Base-by-base conservation (phyloP, 2,329 filamentous ascomycete species). In the Colletotrichum sp. region DNA sequence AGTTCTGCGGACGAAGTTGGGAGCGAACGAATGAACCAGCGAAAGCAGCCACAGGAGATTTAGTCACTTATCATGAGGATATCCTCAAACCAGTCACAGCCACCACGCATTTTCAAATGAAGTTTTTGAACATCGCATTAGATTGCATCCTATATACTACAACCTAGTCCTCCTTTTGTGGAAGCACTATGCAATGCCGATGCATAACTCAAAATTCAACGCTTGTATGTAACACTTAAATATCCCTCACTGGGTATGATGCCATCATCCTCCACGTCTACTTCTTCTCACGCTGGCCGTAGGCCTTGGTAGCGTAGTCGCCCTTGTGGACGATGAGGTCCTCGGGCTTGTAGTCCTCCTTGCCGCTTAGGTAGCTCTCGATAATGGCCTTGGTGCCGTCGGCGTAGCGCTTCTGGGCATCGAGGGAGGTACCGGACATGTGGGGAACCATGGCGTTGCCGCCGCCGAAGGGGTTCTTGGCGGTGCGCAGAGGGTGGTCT, bases 401-500 rank as follows among this genome's bases (percentile, higher is more conserved):
- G 82, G 96, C 95, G 84, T 98, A 98, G 79, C 96, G 93, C 88
- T 95, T 93, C 91, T 99, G 97, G 75, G 97, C 97, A 84, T 99
- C 97, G 84, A 99, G 94, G n/a, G 96, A 98, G 75, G 96, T 99
- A 84, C 97, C 97, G 15, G 96, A 98, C 95, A 99, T 98, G 93
- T 99, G 97, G 73, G 97, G 95, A 76, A 98, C 96, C 95, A 97
- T 99, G 88, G 96, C 97, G 88, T 99, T 99, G 84, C 97, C 97
- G 83, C 96, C 97, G 81, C 96, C 96, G 90, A 95, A 98, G 84
- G 95, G 94, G 92, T 96, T 97, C 92, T 96, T 94, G 85, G 95
- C 96, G 85, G 93, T 94, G 85, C 97, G 96, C 83, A 99, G 94
- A 76, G 93, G 92, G 91, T 99, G 97, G 84, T 98, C 96, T 87